phyloP scores from a whole-genome alignment of 2,329 filamentous ascomycete genomes.

The Aspergillus hiratsukae region DNA sequence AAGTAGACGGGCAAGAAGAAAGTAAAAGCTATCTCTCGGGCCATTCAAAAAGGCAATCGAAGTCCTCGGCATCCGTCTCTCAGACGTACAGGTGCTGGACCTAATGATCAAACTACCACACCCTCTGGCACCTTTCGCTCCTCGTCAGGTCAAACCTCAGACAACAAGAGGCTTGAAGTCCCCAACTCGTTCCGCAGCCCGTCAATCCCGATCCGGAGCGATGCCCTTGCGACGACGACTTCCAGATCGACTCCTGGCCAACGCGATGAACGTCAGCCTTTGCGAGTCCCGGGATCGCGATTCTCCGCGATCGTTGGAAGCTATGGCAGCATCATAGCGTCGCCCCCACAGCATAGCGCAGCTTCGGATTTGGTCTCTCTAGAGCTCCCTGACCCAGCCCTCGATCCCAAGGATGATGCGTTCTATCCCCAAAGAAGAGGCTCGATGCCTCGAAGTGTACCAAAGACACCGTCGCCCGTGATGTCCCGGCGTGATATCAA shows the following conservation, averaged over 20 bases:
- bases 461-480: conserved; percentile 23
- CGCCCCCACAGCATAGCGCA: conserved; percentile 40
- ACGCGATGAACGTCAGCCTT: conserved; percentile 35
- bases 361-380: conserved; percentile 47
- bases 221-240: conserved; percentile 16
- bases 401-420: conserved; percentile 41
- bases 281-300: conserved; percentile 30
- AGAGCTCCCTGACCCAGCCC: conserved; percentile 59
- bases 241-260: conserved; percentile 34
- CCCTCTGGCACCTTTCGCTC: conserved; percentile 9
- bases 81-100: conserved; percentile 22
- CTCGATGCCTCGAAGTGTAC: conserved; percentile 11
- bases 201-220: conserved; percentile 12
- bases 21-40: conserved; percentile 74
- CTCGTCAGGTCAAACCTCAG: conserved; percentile 15
- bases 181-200: conserved; percentile 10
- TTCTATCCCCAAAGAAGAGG: conserved; percentile 12
- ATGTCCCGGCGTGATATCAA: conserved; percentile 16
- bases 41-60: conserved; percentile 58
- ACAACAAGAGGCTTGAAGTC: conserved; percentile 16
- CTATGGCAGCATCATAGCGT: conserved; percentile 62
- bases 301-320: conserved; percentile 41
- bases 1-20: conserved; percentile 75
- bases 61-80: conserved; percentile 42
- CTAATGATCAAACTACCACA: conserved; percentile 11